Conservation (phyloP, 2,329 filamentous ascomycete species). For the Alternaria conjuncta region DNA sequence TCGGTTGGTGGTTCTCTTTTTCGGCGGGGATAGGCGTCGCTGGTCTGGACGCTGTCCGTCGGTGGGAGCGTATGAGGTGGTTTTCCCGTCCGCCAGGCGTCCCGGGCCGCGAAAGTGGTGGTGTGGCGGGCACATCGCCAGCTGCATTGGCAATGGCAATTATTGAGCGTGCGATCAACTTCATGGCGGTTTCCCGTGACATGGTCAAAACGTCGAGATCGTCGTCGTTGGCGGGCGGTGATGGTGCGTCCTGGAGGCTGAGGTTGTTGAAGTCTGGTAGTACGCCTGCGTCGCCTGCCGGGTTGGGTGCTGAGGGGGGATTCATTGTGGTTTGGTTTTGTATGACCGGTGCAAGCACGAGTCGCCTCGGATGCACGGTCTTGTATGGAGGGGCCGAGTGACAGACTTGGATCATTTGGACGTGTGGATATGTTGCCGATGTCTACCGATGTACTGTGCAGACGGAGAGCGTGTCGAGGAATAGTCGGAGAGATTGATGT, state of each 20-base stretch:
- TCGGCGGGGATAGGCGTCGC: constrained; percentile 49
- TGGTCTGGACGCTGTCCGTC: constrained; percentile 47
- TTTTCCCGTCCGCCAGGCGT: constrained; percentile 57
- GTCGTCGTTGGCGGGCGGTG: constrained; percentile 48
- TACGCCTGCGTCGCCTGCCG: constrained; percentile 49
- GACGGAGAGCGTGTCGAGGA: constrained; percentile 9
- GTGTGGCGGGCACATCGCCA: constrained; percentile 82
- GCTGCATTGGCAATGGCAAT: constrained; percentile 71
- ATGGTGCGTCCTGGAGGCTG: constrained; percentile 45
- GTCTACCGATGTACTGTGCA: constrained; percentile 26
- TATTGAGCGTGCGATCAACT: constrained; percentile 70
- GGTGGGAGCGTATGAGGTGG: constrained; percentile 31
- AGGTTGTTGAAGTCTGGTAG: constrained; percentile 45
- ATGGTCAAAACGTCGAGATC: constrained; percentile 75
- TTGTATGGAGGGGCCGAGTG: constrained; percentile 36
- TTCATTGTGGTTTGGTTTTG: constrained; percentile 29
- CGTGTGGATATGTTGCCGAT: constrained; percentile 27
- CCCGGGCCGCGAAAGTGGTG: constrained; percentile 67
- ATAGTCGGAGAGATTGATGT: constrained; percentile 2
- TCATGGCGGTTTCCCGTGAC: constrained; percentile 75
- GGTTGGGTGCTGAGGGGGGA: constrained; percentile 49
- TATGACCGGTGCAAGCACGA: constrained; percentile 33
- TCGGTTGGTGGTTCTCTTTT: constrained; percentile 48
- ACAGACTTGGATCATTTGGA: constrained; percentile 45
- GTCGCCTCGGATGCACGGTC: constrained; percentile 38